A percentile compares a stretch with the other conserved stretches of the same genome.
Conservation (phyloP, 306 rosid species). For the Acacia confusa region DNA sequence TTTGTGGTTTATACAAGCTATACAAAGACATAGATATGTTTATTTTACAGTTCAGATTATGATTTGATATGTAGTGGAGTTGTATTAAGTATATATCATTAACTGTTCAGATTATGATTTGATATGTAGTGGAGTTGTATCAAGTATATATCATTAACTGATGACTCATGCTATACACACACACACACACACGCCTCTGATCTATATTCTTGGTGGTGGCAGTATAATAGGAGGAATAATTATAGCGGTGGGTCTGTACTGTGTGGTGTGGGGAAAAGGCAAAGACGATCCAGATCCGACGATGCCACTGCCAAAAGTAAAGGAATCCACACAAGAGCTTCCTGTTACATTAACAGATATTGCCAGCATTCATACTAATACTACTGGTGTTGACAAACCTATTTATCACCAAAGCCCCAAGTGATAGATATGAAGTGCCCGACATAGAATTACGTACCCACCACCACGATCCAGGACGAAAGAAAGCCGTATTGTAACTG, state of each 20-base stretch:
- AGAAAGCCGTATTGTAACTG: not conserved
- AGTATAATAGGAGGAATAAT: constrained; percentile 65
- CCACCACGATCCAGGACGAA: not conserved
- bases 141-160: not conserved
- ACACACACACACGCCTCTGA: too few species aligned
- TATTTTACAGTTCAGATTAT: too few species aligned
- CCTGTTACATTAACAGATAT: constrained; percentile 22
- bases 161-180: not conserved
- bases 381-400: not conserved
- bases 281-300: constrained; percentile 45
- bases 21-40: too few species aligned
- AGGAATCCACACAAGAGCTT: constrained; percentile 28
- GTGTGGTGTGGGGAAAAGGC: constrained; percentile 84
- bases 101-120: not conserved
- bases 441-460: not conserved
- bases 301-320: constrained; percentile 10
- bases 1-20: too few species aligned
- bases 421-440: not conserved
- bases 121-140: not conserved
- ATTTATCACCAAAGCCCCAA: not conserved
- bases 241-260: constrained; percentile 70
- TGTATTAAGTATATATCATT: too few species aligned
- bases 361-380: not conserved
- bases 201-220: not conserved
- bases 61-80: too few species aligned